Evolutionary conservation across 2,329 filamentous ascomycete genomes (phyloP).

Genomic region (Sphaerostilbella broomeana): DNA sequence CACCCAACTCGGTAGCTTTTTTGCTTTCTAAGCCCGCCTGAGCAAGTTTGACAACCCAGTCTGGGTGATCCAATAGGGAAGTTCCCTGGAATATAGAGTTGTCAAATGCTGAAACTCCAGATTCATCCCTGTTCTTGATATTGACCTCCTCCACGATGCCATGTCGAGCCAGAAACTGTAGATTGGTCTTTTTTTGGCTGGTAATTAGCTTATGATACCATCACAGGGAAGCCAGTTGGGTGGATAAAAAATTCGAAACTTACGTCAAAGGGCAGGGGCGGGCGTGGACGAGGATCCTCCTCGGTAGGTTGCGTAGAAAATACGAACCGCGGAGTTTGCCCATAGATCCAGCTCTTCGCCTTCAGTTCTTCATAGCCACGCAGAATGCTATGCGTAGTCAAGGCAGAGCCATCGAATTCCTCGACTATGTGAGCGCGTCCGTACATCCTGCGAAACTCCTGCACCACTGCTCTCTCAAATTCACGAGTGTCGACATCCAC

Average conservation of each 20-base stretch:
- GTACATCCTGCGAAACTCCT: slow-evolving; percentile 65
- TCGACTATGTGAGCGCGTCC: slow-evolving; percentile 30
- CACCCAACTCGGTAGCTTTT: slow-evolving; percentile 21
- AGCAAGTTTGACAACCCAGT: slow-evolving; percentile 22
- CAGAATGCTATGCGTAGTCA: slow-evolving; percentile 44
- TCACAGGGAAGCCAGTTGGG: not conserved
- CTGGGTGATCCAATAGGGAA: slow-evolving; percentile 18
- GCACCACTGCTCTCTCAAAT: slow-evolving; percentile 51
- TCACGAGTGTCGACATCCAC: slow-evolving; percentile 48
- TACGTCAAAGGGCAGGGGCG: slow-evolving; percentile 42
- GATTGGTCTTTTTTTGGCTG: slow-evolving; percentile 20
- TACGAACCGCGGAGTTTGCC: slow-evolving; percentile 78
- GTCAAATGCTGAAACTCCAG: not conserved
- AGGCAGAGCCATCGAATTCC: slow-evolving; percentile 44
- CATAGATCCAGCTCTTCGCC: slow-evolving; percentile 70
- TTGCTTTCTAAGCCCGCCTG: slow-evolving; percentile 20
- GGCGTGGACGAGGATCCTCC: slow-evolving; percentile 51
- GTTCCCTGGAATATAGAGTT: slow-evolving; percentile 4
- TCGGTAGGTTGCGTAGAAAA: slow-evolving; percentile 57
- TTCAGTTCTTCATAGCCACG: slow-evolving; percentile 31
- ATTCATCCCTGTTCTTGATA: slow-evolving; percentile 17
- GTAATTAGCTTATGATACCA: not conserved
- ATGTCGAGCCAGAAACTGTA: slow-evolving; percentile 32
- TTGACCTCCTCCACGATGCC: slow-evolving; percentile 30
- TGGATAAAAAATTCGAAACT: slow-evolving; percentile 14